These are phyloP conservation scores for Medicago truncatula DNA, from an alignment of 306 rosid species.

Conservation along the genomic window DNA sequence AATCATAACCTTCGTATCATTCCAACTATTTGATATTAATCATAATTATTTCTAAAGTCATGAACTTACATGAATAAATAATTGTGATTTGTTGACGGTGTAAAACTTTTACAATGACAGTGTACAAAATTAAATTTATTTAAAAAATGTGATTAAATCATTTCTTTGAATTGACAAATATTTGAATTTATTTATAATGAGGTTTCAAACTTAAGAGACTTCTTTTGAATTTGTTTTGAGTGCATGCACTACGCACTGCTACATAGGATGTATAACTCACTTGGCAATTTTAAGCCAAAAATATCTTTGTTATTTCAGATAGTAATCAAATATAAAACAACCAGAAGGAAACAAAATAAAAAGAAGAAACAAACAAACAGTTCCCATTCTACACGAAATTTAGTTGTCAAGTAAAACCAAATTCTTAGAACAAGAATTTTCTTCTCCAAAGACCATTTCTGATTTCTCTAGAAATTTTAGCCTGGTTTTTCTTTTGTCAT, in stretches of 20 bases:
- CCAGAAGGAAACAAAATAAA: neutral
- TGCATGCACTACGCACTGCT: neutral
- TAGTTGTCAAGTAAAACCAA: conserved; percentile 1
- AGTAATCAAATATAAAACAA: neutral
- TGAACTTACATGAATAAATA: too few species aligned
- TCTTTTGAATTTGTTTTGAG: neutral
- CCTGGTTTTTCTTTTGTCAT: conserved; percentile 28
- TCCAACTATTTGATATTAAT: too few species aligned
- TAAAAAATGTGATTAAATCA: too few species aligned
- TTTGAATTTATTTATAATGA: too few species aligned
- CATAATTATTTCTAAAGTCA: too few species aligned
- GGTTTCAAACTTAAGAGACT: neutral
- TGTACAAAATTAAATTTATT: too few species aligned
- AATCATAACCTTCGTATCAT: too few species aligned
- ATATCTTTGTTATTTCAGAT: neutral
- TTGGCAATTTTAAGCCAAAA: neutral
- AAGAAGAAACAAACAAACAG: neutral
- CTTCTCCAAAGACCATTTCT: conserved; percentile 42
- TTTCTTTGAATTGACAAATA: too few species aligned
- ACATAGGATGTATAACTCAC: neutral
- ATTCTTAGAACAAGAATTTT: conserved; percentile 38
- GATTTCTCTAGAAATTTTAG: conserved; percentile 22
- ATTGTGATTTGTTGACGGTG: too few species aligned
- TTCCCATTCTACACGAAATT: neutral
- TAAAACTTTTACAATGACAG: too few species aligned